These are phyloP conservation scores for Phytophthora quininea DNA, from an alignment of 352 stramenopile species.

Conservation along the genomic window DNA sequence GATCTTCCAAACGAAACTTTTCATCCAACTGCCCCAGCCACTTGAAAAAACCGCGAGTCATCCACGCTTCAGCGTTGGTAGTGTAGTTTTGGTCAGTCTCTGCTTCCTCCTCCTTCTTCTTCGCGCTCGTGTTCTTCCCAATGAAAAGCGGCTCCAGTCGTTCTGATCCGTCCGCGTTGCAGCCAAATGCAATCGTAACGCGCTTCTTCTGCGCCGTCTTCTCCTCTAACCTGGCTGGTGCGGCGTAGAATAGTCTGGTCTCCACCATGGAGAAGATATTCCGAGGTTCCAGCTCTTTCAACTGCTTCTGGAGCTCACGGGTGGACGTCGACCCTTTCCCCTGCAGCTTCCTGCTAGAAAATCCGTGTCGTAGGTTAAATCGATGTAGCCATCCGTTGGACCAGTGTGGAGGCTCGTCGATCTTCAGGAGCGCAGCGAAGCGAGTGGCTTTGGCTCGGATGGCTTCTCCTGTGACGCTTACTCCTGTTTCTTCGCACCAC, in stretches of 20 bases:
- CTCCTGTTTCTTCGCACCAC: neutral
- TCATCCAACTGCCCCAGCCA: slow-evolving; percentile 18
- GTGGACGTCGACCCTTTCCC: neutral
- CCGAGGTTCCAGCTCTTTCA: neutral
- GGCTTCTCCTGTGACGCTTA: neutral
- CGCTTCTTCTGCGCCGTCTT: slow-evolving; percentile 19
- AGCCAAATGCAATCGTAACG: slow-evolving; percentile 8
- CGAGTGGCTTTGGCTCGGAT: neutral
- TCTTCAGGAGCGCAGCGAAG: neutral
- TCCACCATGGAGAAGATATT: slow-evolving; percentile 5
- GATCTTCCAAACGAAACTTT: slow-evolving; percentile 5
- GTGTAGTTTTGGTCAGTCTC: slow-evolving; percentile 13
- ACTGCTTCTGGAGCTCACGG: neutral
- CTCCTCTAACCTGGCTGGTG: neutral
- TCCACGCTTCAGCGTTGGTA: slow-evolving; percentile 27
- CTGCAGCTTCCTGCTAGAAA: neutral
- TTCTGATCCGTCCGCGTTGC: slow-evolving; percentile 17
- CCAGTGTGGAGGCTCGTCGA: neutral
- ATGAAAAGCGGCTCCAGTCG: slow-evolving; percentile 21
- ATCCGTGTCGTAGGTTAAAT: neutral
- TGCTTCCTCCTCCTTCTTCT: neutral
- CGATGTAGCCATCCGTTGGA: slow-evolving; percentile 4
- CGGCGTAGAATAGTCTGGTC: neutral
- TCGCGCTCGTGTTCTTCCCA: neutral
- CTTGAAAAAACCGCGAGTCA: slow-evolving; percentile 15